Evolutionary conservation across 2,329 filamentous ascomycete species (phyloP), one percentile per base, ranked within the genome.

Genomic region (Colletotrichum higginsianum): DNA sequence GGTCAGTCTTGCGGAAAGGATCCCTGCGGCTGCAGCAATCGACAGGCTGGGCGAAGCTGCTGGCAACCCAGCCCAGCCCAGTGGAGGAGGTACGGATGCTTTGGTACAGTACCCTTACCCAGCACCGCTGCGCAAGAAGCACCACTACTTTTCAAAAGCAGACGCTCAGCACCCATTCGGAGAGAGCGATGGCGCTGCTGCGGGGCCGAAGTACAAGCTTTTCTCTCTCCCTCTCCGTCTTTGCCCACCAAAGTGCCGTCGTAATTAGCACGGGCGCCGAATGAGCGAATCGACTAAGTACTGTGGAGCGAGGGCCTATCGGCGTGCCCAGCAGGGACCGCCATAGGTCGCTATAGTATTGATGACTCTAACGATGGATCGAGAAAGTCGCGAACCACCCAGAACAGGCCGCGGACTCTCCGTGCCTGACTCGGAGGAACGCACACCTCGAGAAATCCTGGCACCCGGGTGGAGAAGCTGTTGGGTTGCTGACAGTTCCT

Each of bases 131-230:
- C 44, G n/a, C 16, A 12, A 11, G 21, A 16, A 46, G 42, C 42
- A 26, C 49, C 30, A 56, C 30, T 16, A 21, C 35, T 44, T 15
- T 42, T 18, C 7, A 49, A 7, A 30, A 18, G 21, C 11, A 18
- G 57, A 35, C 60, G 21, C 58, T 63, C 49, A 40, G 42, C 21
- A 4, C 16, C 57, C 23, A 61, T 44, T 70, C 67, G 67, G 55
- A 15, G 55, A 66, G 55, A 70, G 62, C 62, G 67, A 69, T 53
- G 40, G 47, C 50, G 55, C 47, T 66, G 67, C 47, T 66, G 67
- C 47, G 56, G 63, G 63, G 67, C 63, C 56, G 64, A 44, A 50
- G 21, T 53, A 26, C 56, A 61, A 57, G 56, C 56, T 57, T 67
- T 46, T 61, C 9, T 38, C 35, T 56, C 8, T 38, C 26, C 26